Base-by-base conservation (phyloP, 2,329 filamentous ascomycete species). In the Alternaria metachromatica region DNA sequence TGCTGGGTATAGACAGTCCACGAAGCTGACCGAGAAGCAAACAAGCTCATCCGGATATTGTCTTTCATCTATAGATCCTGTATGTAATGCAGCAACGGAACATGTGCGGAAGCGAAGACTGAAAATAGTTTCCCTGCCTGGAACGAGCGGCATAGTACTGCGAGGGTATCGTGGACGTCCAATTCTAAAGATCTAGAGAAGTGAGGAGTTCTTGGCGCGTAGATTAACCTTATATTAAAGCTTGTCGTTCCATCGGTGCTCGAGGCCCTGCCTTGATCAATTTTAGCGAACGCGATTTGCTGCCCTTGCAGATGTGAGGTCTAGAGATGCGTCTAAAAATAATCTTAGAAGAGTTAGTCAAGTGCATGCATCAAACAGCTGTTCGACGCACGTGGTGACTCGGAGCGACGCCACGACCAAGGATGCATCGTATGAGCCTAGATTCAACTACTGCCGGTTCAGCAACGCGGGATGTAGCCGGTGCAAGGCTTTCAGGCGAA, bases 151-250 rank as follows among this genome's bases (percentile, higher is more conserved):
- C 64, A 63, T 67, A 18, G 64, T 70, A 63, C 63, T 68, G 60
- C 51, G 43, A 30, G 48, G 41, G 43, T 57, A 45, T 49, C 15
- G 49, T 48, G n/a, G 43, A 48, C 59, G 63, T 62, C 75, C 74
- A 67, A 75, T 75, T 71, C 66, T 73, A 63, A 41, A 71, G 75
- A 78, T 78, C 75, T 78, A 68, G 63, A 76, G 76, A 71, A 58
- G 69, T 70, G 56, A 69, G 71, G 72, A 69, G 66, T 72, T 71
- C 78, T 78, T 75, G 76, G 75, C 69, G 66, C 68, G 64, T 74
- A 78, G 70, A 78, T 80, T 80, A 78, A 78, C 72, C 72, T 78
- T 78, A 77, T 74, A 76, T 79, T 79, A 79, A 79, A 76, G 77
- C 77, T 77, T 80, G 76, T 78, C 74, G 69, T 50, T 73, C 61